Base-by-base conservation (phyloP, 2,329 filamentous ascomycete genomes). In the Paraphoma sp. region DNA sequence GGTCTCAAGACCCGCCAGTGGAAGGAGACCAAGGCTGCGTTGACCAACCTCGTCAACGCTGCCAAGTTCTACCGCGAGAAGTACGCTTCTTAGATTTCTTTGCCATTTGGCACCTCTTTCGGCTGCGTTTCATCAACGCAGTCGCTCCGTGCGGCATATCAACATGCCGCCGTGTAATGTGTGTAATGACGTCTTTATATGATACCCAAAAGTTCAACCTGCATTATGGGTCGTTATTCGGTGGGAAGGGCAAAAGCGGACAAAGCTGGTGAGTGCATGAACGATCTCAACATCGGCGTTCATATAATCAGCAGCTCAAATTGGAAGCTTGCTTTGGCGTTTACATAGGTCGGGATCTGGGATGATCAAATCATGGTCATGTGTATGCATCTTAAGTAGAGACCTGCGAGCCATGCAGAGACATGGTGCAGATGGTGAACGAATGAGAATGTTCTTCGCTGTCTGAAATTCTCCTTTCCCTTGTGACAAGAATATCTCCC, bases 1-100 rank as follows among this genome's bases (percentile, higher is more conserved):
- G 95, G 95, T 85, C 89, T 99, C 59, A 99, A 99, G 92, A 99
- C 95, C 71, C 91, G 95, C 73, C 91, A 96, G 85, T 98, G 95
- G 94, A 88, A 90, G 81, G 94, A 99, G 89, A 97, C 93, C 81
- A 98, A 97, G 90, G 92, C 92, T 77, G 92, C 94, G 57, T 84
- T 99, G 77, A 84, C 83, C 84, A 97, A 97, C 89, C 90, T 99
- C 92, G 94, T 99, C 82, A 93, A 94, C 79, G 95, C 95, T 56
- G 94, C 95, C 85, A 97, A 97, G 88, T 89, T 84, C 86, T 98
- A 88, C 93, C 94, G 95, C 79, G 81, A 89, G 81, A 93, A 97
- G 87, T 90, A 96, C 83, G 78, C 87, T 79, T 87, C 90, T 81
- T 81, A 73, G 63, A 64, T 63, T 63, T 53, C 47, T 58, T 47